Evolutionary conservation across 2,329 filamentous ascomycete species (phyloP), one percentile per base, ranked within the genome.

Genomic region (Aureobasidium sp.): DNA sequence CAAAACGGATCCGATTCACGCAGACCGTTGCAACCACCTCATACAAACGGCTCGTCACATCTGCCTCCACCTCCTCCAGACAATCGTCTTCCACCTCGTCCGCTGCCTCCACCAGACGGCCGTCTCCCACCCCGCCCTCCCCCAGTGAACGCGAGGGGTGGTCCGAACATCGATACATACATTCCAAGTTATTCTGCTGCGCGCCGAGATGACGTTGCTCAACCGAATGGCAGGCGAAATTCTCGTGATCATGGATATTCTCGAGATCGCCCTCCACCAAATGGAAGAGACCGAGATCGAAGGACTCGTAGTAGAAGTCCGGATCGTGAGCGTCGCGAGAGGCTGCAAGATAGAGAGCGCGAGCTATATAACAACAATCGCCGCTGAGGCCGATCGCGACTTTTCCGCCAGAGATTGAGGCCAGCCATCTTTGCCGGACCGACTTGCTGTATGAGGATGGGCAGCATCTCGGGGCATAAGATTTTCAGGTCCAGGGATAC

Each of bases 111-210:
- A 57, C 44, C 44, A 50, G 36, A 37, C 17, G 64, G 48, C 23
- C 64, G 64, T 15, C 62, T 67, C 9, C 60, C 66, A 1, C 63
- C 68, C 32, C 66, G 66, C 17, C 61, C 73, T 0, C 72, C 73
- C 46, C 72, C 75, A 17, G 50, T 20, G 32, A 52, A 37, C 10
- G 20, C 51, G 36, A 50, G 64, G 23, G 52, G 64, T 53, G 58
- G 64, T 57, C 58, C 66, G 12, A 69, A 70, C 58, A 69, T 69
- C 8, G 78, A 80, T 63, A 77, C 74, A 0, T 80, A 80, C 65
- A 77, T 79, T 32, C 78, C 78, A 1, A 73, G 72, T 50, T 80
- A 79, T 62, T 62, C 67, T 37, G 47, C 65, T 50, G 53, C 65
- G 20, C 63, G 32, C 55, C 65, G 66, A 44, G 67, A 68, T 36